These are phyloP conservation scores for Licmophora abbreviata DNA, from an alignment of 108 stramenopile species.

Conservation along the genomic window DNA sequence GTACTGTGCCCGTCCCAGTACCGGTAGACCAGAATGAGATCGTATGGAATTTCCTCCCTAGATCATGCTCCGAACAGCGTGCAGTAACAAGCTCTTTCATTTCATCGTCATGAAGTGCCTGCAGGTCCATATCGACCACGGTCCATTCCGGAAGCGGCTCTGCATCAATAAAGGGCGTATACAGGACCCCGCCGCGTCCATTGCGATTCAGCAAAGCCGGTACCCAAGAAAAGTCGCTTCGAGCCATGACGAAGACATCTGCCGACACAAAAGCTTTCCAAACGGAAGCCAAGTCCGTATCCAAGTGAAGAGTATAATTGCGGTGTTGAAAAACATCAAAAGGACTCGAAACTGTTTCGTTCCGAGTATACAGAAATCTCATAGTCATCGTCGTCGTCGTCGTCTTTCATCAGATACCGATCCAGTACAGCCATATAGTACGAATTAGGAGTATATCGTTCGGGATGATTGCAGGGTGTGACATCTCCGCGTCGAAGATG, in stretches of 20 bases:
- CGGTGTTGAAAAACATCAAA: conserved; percentile 18
- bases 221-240: conserved; percentile 24
- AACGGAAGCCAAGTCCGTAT: conserved; percentile 6
- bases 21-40: no score
- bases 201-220: conserved; percentile 24
- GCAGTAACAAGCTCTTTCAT: no score
- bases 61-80: no score
- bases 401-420: conserved; percentile 21
- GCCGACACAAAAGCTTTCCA: conserved; percentile 23
- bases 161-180: conserved; percentile 27
- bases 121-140: no score
- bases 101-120: no score
- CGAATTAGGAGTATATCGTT: conserved; percentile 20
- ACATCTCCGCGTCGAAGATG: conserved; percentile 21
- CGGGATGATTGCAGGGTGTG: conserved; percentile 15
- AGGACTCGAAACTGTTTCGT: conserved; percentile 19
- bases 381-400: no score
- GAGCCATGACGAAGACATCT: conserved; percentile 25
- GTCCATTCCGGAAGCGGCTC: no score
- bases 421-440: conserved; percentile 20
- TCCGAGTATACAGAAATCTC: conserved; percentile 14
- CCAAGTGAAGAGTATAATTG: conserved; percentile 15
- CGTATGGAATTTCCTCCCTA: no score
- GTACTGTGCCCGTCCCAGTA: no score
- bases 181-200: conserved; percentile 23